phyloP scores from a whole-genome alignment of 2,329 filamentous ascomycete species.

The Nigrospora sphaerica region DNA sequence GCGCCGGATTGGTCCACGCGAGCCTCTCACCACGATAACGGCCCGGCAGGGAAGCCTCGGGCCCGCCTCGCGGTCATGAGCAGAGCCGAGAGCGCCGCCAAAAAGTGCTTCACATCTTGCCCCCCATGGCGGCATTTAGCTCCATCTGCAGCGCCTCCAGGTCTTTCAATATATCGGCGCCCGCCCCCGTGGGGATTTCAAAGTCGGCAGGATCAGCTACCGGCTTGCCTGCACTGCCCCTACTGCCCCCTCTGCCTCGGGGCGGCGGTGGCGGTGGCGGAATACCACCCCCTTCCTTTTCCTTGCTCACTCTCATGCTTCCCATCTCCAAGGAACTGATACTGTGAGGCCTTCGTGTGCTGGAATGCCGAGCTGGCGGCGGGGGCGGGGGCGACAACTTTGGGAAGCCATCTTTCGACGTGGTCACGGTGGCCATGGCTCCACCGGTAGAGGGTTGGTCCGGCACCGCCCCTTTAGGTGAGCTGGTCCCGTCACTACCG shows the following conservation, averaged over 20 bases:
- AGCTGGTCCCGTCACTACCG: constrained; percentile 11
- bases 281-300: constrained; percentile 12
- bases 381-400: constrained; percentile 34
- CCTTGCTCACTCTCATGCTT: constrained; percentile 22
- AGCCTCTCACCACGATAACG: too few relatives aligned
- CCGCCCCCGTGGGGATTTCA: constrained; percentile 23
- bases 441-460: not conserved
- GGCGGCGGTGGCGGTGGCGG: constrained; percentile 42
- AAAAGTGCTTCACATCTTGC: constrained; percentile 4
- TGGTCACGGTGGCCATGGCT: constrained; percentile 8
- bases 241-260: constrained; percentile 39
- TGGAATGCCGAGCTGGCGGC: constrained; percentile 36
- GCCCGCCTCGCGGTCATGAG: too few relatives aligned
- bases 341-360: constrained; percentile 36
- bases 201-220: constrained; percentile 11
- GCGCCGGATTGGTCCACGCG: too few relatives aligned
- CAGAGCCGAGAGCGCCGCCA: not conserved
- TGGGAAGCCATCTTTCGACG: constrained; percentile 12
- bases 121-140: constrained; percentile 58
- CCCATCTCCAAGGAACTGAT: constrained; percentile 31
- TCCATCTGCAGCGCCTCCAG: constrained; percentile 66
- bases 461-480: constrained; percentile 6
- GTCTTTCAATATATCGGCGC: constrained; percentile 61
- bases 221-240: constrained; percentile 30
- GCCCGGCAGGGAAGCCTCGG: too few relatives aligned